Evolutionary conservation across 1,284 basidiomycete genomes (phyloP), one percentile per base, ranked within the genome.

Genomic region (Malassezia caprae): DNA sequence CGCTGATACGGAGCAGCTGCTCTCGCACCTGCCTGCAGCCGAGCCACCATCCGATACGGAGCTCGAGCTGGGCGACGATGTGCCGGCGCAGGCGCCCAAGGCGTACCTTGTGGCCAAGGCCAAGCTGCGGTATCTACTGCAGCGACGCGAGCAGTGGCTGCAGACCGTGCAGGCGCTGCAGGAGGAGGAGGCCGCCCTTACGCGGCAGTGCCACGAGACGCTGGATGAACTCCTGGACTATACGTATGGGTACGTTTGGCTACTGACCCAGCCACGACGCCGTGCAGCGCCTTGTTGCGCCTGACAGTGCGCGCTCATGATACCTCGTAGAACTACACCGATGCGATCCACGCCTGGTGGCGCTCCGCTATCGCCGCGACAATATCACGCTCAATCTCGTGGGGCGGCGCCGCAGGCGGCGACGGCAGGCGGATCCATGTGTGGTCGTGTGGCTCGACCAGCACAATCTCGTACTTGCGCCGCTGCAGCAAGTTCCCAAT

Each of bases 401-500:
- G 58, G 46, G 67, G 67, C 12, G 28, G 47, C 17, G 24, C 13
- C 8, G 12, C 49, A 26, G n/a, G 17, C 17, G 41, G 41, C 12
- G 34, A 41, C 2, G 50, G 44, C 39, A 93, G 82, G 23, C 81
- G 79, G 15, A 91, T 76, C 88, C 88, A 91, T 0, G 23, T 28
- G 24, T 35, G 45, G 7, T 7, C 17, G 11, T 35, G 45, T 10
- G 70, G 69, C 63, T 78, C 77, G 28, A 98, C 86, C 68, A 98
- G 87, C 3, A 93, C 86, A 51, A 98, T 91, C 73, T 91, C 86
- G 64, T 82, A 82, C 76, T 98, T 98, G 51, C 93, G 82, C 44
- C 82, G 79, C 68, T 91, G 82, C 12, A 98, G 82, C 58, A 93
- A 86, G 75, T 98, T 98, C 24, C 88, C 93, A 64, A 98, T 90